These are phyloP conservation scores for Gaertneriomyces semiglobifer DNA, from an alignment of 192 early-diverging fungal species.

Conservation along the genomic window DNA sequence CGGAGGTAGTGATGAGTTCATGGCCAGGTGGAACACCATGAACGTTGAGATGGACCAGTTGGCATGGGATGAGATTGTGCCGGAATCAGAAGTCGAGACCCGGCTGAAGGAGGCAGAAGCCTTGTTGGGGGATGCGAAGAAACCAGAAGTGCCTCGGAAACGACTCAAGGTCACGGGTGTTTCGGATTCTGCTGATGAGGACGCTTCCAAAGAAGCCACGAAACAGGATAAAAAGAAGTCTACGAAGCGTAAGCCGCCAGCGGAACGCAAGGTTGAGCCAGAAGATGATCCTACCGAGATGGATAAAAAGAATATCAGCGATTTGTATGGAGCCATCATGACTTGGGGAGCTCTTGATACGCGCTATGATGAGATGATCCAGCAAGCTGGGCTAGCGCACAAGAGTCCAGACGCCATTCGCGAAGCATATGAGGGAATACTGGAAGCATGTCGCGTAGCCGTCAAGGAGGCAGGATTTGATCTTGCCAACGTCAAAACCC, in stretches of 20 bases:
- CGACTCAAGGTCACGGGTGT: constrained; percentile 5
- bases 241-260: constrained; percentile 3
- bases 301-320: constrained; percentile 78
- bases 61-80: constrained; percentile 96
- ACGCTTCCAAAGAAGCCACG: constrained; percentile 25
- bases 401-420: constrained; percentile 47
- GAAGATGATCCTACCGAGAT: constrained; percentile 36
- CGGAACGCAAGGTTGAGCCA: too few relatives aligned
- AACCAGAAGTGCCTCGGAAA: constrained; percentile 27
- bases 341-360: constrained; percentile 80
- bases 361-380: constrained; percentile 78
- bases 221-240: constrained; percentile 20
- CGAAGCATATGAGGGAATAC: constrained; percentile 40
- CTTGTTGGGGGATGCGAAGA: constrained; percentile 8
- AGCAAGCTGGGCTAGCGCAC: constrained; percentile 71
- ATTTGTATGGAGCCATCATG: constrained; percentile 71
- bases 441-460: constrained; percentile 55
- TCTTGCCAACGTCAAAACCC: constrained; percentile 27
- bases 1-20: constrained; percentile 85
- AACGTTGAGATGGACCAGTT: constrained; percentile 74
- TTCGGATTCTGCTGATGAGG: constrained; percentile 24
- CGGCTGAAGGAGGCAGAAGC: constrained; percentile 62
- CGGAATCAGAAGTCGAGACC: constrained; percentile 72
- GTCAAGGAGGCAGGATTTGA: constrained; percentile 42
- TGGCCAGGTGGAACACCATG: constrained; percentile 89